Base-by-base conservation (phyloP, 2,329 filamentous ascomycete species). In the Penicillium sumatraense region DNA sequence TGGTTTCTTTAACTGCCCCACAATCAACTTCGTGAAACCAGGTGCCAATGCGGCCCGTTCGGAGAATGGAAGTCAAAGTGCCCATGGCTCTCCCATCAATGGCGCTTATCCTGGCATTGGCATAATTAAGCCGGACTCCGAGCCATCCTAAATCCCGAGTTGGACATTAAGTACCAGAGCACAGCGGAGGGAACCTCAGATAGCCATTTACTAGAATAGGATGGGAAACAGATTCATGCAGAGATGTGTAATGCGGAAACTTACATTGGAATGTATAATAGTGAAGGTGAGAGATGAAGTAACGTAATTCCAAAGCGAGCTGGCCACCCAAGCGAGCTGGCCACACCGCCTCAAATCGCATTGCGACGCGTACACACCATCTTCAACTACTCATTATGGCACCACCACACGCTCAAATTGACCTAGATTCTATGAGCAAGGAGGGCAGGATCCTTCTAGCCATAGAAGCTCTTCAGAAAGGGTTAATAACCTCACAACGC, bases 361-460 rank as follows among this genome's bases (percentile, higher is more conserved):
- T n/a, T n/a, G n/a, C n/a, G n/a, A n/a, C n/a, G n/a, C n/a, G n/a
- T n/a, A n/a, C n/a, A n/a, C n/a, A n/a, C n/a, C n/a, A n/a, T n/a
- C n/a, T n/a, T 29, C 27, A 29, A 29, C 33, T 36, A 16, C 10
- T n/a, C 33, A 36, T 36, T 36, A 36, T 36, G 33, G 33, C 27
- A 29, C 27, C 27, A 29, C 27, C 27, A 29, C 27, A 29, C 27
- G 27, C 27, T 29, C 27, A 29, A 29, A 29, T 29, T 29, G 27
- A 29, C 27, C 27, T 29, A 29, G 27, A 29, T 29, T 29, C 27
- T 29, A 29, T 29, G 27, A 29, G 27, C 27, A 29, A 53, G 45
- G 45, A 56, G 40, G 38, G 49, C 27, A 49, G 14, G 38, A 41
- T 47, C 18, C 16, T 50, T 47, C 49, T 53, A 36, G 49, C 53